Base-by-base conservation (phyloP, 108 stramenopile genomes). In the Cyclotella cryptica region DNA sequence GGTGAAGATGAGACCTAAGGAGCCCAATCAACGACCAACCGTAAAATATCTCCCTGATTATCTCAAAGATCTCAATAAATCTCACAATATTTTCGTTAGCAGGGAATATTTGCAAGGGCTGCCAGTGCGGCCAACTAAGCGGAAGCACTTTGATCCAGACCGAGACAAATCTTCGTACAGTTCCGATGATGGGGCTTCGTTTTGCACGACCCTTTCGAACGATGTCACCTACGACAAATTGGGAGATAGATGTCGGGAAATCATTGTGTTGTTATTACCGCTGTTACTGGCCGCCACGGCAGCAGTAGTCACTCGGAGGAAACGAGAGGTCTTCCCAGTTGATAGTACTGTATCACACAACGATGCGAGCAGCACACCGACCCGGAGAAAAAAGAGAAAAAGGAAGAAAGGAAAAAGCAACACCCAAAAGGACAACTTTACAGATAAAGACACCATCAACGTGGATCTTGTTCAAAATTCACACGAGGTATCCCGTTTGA, bases 81-180 rank as follows among this genome's bases (percentile, higher is more conserved):
- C 39, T 9, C 24, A 58, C 19, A 51, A 39, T 27, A n/a, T 64
- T 24, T 54, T 64, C 11, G 11, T 58, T 6, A 52, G 55, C 15
- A 62, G 55, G 55, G 74, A 75, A 18, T 74, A 74, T 26, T 61
- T 75, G 65, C 52, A 58, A 22, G 66, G 66, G 11, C 55, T 75
- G 18, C 42, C 65, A 14, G 27, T 75, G 11, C 39, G 66, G 17
- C 74, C 74, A 8, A 57, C 74, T 12, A 75, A 66, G 42, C 59
- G 65, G 46, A 66, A 39, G 47, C 64, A 42, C 19, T 43, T 52
- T 41, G 73, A 27, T 21, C 10, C 40, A 26, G 28, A 52, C 0
- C 6, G 15, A 35, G 62, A 19, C 35, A 30, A 63, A 6, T 15
- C 35, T 29, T 52, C 35, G 15, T 52, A 27, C 51, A 19, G 51